phyloP scores from a whole-genome alignment of 2,329 filamentous ascomycete genomes.

The Pseudogymnoascus sp. region DNA sequence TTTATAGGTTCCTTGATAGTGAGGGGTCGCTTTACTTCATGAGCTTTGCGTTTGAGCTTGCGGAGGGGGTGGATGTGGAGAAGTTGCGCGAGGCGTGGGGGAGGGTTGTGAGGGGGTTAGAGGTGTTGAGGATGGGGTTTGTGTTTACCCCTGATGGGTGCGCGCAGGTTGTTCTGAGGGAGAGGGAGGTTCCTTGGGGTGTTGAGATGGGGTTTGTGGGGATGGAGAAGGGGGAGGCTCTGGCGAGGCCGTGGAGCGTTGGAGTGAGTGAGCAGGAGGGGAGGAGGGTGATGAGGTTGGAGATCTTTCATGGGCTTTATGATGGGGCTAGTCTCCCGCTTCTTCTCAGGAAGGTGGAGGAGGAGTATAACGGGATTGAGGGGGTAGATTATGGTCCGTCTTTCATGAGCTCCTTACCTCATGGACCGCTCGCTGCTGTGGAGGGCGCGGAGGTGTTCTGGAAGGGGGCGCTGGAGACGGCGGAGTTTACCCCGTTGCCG shows the following conservation, averaged over 20 bases:
- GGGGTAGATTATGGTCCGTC: slow-evolving; percentile 35
- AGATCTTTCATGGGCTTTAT: slow-evolving; percentile 81
- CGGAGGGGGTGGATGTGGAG: slow-evolving; percentile 35
- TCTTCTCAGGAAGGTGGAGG: slow-evolving; percentile 53
- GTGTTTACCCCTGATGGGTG: slow-evolving; percentile 66
- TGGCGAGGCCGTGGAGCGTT: slow-evolving; percentile 23
- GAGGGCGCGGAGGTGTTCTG: slow-evolving; percentile 59
- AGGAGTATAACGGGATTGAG: slow-evolving; percentile 39
- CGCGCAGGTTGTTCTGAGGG: slow-evolving; percentile 60
- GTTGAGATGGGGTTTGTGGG: slow-evolving; percentile 17
- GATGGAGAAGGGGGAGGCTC: slow-evolving; percentile 21
- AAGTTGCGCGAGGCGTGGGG: slow-evolving; percentile 53
- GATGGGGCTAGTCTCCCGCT: slow-evolving; percentile 72
- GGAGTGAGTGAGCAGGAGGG: not conserved
- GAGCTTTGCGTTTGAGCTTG: slow-evolving; percentile 56
- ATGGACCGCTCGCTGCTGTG: slow-evolving; percentile 56
- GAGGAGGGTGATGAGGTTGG: slow-evolving; percentile 44
- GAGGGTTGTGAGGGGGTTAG: slow-evolving; percentile 41
- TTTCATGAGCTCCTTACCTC: slow-evolving; percentile 60
- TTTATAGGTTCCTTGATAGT: slow-evolving; percentile 59
- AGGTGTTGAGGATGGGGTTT: slow-evolving; percentile 69
- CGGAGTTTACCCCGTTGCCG: slow-evolving; percentile 27
- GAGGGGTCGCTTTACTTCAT: slow-evolving; percentile 66
- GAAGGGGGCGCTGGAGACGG: slow-evolving; percentile 44
- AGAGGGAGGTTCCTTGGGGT: slow-evolving; percentile 37